Percentiles rank a stretch among this genome's conserved stretches.
These are phyloP conservation scores for Fusarium sp. DNA, from an alignment of 2,329 filamentous ascomycete species.

Conservation along the genomic window DNA sequence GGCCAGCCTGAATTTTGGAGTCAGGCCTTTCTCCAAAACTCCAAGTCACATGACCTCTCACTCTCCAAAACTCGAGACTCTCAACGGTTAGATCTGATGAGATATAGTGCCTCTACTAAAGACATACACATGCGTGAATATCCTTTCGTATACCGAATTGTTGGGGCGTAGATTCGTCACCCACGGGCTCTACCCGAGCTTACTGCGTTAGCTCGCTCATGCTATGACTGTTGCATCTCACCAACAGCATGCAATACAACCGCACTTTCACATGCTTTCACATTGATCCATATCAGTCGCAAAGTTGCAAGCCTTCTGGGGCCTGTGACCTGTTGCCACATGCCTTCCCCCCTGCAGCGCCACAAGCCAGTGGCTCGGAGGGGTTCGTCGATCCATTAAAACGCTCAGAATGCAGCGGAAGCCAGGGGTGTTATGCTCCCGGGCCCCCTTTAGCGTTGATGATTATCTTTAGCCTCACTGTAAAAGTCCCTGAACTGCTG, in stretches of 20 bases:
- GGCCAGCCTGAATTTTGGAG: background rate
- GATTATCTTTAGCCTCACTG: conserved; percentile 20
- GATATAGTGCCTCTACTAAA: conserved; percentile 16
- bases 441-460: conserved; percentile 23
- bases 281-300: background rate
- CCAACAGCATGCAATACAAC: conserved; percentile 41
- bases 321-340: conserved; percentile 2
- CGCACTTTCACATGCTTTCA: conserved; percentile 43
- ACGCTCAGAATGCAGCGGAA: conserved; percentile 15
- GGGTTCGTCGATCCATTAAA: conserved; percentile 22
- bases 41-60: conserved; percentile 11
- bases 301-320: conserved; percentile 14
- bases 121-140: conserved; percentile 1
- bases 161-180: conserved; percentile 33
- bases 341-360: conserved; percentile 29
- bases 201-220: background rate
- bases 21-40: conserved; percentile 3
- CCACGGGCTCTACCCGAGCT: conserved; percentile 32
- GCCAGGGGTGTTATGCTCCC: conserved; percentile 23
- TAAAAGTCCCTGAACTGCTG: conserved; percentile 14
- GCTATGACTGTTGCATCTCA: conserved; percentile 7
- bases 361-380: conserved; percentile 26
- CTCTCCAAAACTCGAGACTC: conserved; percentile 11
- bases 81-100: conserved; percentile 38
- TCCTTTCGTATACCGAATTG: conserved; percentile 21